A percentile compares a stretch with the other conserved stretches of the same genome.
Evolutionary conservation across 2,329 filamentous ascomycete species (phyloP).

Genomic region (Colletotrichum higginsianum): DNA sequence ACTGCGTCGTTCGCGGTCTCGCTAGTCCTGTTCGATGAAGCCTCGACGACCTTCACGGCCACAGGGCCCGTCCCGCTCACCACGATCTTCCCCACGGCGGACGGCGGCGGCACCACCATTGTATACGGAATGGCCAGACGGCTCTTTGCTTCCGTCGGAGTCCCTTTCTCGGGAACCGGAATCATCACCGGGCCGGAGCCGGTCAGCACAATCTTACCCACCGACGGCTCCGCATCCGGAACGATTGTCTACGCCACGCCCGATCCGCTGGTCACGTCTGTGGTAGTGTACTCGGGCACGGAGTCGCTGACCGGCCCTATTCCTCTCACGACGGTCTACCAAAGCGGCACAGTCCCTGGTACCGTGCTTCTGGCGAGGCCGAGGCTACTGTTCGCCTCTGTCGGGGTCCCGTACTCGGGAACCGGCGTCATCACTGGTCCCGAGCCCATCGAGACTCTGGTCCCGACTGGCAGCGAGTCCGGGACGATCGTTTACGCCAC

Average conservation of each 20-base stretch:
- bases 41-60: neutral
- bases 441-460: neutral
- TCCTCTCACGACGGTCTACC: constrained; percentile 20
- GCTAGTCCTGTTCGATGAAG: neutral
- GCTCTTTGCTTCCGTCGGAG: neutral
- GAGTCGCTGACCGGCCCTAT: neutral
- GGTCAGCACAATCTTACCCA: constrained; percentile 1
- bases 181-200: constrained; percentile 22
- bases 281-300: constrained; percentile 2
- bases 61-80: neutral
- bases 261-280: neutral
- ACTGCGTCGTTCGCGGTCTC: neutral
- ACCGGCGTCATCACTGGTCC: constrained; percentile 20
- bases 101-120: neutral
- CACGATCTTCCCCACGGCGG: neutral
- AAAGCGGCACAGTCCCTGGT: constrained; percentile 18
- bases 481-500: constrained; percentile 33
- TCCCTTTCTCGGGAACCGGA: constrained; percentile 13
- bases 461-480: constrained; percentile 3
- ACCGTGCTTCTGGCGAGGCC: constrained; percentile 27
- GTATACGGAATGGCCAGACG: constrained; percentile 9
- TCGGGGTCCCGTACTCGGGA: neutral
- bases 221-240: neutral
- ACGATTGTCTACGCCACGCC: constrained; percentile 12
- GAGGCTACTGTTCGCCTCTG: constrained; percentile 11